Evolutionary conservation across 192 early-diverging fungal genomes (phyloP).

Genomic region (Coemansia asiatica): DNA sequence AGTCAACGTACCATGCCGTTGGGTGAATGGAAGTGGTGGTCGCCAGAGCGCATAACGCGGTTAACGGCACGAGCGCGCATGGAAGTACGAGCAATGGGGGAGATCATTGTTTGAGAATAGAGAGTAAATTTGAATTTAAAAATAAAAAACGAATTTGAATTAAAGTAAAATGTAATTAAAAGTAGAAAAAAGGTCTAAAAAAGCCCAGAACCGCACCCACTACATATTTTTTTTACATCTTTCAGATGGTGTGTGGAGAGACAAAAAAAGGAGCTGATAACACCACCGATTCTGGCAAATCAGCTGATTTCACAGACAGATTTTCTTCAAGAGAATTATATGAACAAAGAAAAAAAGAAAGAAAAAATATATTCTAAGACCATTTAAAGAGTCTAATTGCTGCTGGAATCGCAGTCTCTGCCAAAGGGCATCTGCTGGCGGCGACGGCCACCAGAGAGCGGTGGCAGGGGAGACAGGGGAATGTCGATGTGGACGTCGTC

Average conservation of each 20-base stretch:
- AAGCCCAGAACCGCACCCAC: too few species aligned
- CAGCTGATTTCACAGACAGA: conserved; percentile 8
- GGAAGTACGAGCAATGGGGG: conserved; percentile 49
- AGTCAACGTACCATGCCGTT: conserved; percentile 50
- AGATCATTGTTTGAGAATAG: conserved; percentile 37
- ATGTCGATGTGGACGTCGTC: conserved; percentile 48
- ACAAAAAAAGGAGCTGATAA: neutral
- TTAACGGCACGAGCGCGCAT: conserved; percentile 48
- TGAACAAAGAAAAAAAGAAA: neutral
- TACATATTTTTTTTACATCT: too few species aligned
- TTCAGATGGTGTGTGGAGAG: neutral
- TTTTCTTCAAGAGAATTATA: too few species aligned
- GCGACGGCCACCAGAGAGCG: conserved; percentile 16
- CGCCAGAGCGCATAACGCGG: conserved; percentile 36
- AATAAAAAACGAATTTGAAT: conserved; percentile 9
- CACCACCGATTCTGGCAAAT: conserved; percentile 5
- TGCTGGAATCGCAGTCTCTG: neutral
- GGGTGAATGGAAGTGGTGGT: conserved; percentile 38
- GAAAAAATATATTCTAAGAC: neutral
- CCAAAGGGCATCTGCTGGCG: conserved; percentile 28
- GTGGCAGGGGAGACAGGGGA: conserved; percentile 30
- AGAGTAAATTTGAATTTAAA: conserved; percentile 20
- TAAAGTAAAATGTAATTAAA: neutral
- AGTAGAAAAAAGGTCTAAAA: neutral
- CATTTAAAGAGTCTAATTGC: neutral